phyloP scores from a whole-genome alignment of 805 yeast genomes.

The Clavispora vitiphila region DNA sequence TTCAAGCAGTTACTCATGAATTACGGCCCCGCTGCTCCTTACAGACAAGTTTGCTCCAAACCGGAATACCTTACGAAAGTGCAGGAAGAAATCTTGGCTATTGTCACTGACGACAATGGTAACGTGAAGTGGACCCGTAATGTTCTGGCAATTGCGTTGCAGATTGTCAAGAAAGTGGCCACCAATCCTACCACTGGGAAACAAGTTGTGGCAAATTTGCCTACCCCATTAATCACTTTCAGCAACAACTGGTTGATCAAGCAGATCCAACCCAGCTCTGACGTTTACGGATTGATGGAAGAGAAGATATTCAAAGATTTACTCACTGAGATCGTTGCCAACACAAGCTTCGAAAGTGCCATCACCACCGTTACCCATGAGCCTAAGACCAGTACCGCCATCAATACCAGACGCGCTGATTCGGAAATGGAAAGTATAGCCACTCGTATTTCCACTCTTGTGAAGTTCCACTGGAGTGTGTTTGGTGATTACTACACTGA shows the following conservation, averaged over 20 bases:
- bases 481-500: conserved; percentile 67
- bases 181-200: conserved; percentile 11
- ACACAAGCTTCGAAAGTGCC: conserved; percentile 8
- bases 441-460: conserved; percentile 57
- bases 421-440: conserved; percentile 54
- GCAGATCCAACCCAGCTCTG: conserved; percentile 80
- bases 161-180: conserved; percentile 44
- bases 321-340: conserved; percentile 29
- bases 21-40: conserved; percentile 24
- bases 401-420: conserved; percentile 14
- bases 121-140: conserved; percentile 89
- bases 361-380: conserved; percentile 1
- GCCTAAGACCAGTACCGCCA: conserved; percentile 4
- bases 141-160: conserved; percentile 66
- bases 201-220: conserved; percentile 17
- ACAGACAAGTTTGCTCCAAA: conserved; percentile 15
- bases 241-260: conserved; percentile 75
- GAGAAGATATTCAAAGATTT: conserved; percentile 53
- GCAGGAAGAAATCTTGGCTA: conserved; percentile 69
- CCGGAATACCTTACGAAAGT: conserved; percentile 41
- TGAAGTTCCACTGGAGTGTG: conserved; percentile 78
- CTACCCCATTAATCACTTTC: conserved; percentile 48
- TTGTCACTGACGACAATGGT: conserved; percentile 80
- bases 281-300: conserved; percentile 73
- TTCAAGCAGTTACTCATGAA: conserved; percentile 60